These are phyloP conservation scores for Pelargonium myrrhifolium DNA, from an alignment of 441 rosid genomes.

Conservation along the genomic window DNA sequence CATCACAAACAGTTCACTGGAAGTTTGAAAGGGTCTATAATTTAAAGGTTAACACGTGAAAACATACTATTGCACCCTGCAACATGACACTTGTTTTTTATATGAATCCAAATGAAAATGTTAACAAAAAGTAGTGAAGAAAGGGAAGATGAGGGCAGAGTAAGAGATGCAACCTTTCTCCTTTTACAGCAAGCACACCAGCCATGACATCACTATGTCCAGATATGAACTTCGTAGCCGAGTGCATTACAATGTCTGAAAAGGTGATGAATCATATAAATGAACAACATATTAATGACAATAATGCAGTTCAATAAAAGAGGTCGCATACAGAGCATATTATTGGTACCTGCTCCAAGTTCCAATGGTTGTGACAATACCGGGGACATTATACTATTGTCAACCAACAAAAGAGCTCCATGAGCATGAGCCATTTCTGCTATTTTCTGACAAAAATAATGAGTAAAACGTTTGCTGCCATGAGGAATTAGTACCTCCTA, in stretches of 20 bases:
- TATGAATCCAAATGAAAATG: neutral
- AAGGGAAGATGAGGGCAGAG: neutral
- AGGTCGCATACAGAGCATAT: neutral
- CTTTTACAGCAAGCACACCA: slow-evolving; percentile 86
- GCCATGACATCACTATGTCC: slow-evolving; percentile 97
- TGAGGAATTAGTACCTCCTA: no score
- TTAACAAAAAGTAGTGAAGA: no score
- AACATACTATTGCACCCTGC: neutral
- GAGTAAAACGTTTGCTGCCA: no score
- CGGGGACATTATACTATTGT: slow-evolving; percentile 91
- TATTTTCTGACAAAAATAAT: slow-evolving; percentile 61
- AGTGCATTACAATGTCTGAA: slow-evolving; percentile 92
- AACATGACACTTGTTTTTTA: neutral
- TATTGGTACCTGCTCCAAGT: slow-evolving; percentile 74
- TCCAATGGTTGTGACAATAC: slow-evolving; percentile 75
- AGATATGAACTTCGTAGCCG: slow-evolving; percentile 85
- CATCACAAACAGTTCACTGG: neutral
- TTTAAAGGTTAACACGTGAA: neutral
- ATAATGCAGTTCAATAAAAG: slow-evolving; percentile 3
- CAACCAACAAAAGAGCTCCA: slow-evolving; percentile 80
- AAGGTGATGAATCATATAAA: slow-evolving; percentile 18
- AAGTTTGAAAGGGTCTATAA: no score
- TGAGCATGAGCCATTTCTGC: slow-evolving; percentile 70
- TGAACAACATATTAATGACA: neutral
- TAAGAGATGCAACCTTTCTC: slow-evolving; percentile 52